Percentiles rank a stretch among this genome's conserved stretches.
Evolutionary conservation across 208 protist species (phyloP).

Genomic region (Vickermania spadyakhi): DNA sequence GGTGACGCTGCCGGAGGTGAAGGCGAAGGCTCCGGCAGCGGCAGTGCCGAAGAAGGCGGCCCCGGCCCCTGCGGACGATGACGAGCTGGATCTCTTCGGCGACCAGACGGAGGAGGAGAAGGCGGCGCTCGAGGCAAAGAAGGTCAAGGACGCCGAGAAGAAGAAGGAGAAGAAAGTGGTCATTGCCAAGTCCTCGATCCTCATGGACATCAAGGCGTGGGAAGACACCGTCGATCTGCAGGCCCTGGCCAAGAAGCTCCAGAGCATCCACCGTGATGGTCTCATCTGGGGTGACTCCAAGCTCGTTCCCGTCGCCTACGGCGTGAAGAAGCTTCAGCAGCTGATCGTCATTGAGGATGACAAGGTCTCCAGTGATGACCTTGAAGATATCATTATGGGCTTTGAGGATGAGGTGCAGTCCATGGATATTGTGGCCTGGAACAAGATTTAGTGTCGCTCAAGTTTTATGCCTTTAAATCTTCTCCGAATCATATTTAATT

Average conservation of each 20-base stretch:
- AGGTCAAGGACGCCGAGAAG: conserved; percentile 67
- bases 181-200: conserved; percentile 86
- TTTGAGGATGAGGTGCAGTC: conserved; percentile 94
- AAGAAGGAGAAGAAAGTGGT: conserved; percentile 78
- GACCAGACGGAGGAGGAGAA: conserved; percentile 82
- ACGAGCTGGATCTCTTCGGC: conserved; percentile 37
- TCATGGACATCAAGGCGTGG: conserved; percentile 92
- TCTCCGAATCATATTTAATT: too few species aligned
- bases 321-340: conserved; percentile 95
- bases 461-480: too few species aligned
- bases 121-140: conserved; percentile 83
- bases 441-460: conserved; percentile 88
- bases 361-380: conserved; percentile 90
- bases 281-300: conserved; percentile 91
- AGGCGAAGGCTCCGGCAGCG: conserved; percentile 8
- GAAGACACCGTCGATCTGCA: conserved; percentile 87
- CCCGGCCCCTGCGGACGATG: conserved; percentile 9
- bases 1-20: conserved; percentile 22
- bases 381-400: conserved; percentile 89
- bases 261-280: conserved; percentile 78
- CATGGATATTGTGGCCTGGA: conserved; percentile 94
- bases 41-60: conserved; percentile 10
- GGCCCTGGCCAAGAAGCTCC: conserved; percentile 78
- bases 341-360: conserved; percentile 92
- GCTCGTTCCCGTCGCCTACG: conserved; percentile 89